Evolutionary conservation across 768 basidiomycete species (phyloP), one percentile per base, ranked within the genome.

Genomic region (Suillus alpinus): DNA sequence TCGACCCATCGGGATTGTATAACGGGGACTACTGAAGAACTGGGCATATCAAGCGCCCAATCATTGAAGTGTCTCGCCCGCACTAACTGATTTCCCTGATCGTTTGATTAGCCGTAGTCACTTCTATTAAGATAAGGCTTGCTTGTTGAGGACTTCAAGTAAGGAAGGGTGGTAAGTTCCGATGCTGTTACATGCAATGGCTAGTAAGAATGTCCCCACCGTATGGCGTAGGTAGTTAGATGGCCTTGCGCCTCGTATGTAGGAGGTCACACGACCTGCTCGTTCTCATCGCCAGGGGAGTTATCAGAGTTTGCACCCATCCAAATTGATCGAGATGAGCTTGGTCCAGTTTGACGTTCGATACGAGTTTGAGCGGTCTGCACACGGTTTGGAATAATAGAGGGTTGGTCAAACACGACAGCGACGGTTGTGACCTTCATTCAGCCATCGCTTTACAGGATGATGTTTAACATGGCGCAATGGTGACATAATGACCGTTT

Each of bases 401-500:
- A 12, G 8, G 18, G 8, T 43, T 6, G 9, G 41, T n/a, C 41
- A 20, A 9, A 43, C 41, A 43, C 41, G n/a, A 44, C 23, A 37
- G 14, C 23, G 16, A 26, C 20, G 4, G 16, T 39, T 5, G 23
- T 16, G 23, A 18, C 26, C 9, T 18, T 55, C 23, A 26, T 39
- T 39, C 2, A 26, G 12, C 16, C 23, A 55, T 39, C 8, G 16
- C 52, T 37, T 55, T 29, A 39, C 34, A 37, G 14, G 4, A 29
- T 47, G 46, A 36, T n/a, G 34, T 9, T n/a, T 65, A 68, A 81
- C 80, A 79, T 68, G 66, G 64, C 53, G n/a, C 3, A 14, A 86
- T 72, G 7, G 80, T 72, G 41, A 92, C 77, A n/a, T 66, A 69
- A 2, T 78, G 74, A 6, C 80, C 85, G 29, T 76, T 73, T 61